A percentile compares a stretch with the other conserved stretches of the same genome.
These are phyloP conservation scores for Panaeolus papilionaceus DNA, from an alignment of 768 basidiomycete genomes.

Conservation along the genomic window DNA sequence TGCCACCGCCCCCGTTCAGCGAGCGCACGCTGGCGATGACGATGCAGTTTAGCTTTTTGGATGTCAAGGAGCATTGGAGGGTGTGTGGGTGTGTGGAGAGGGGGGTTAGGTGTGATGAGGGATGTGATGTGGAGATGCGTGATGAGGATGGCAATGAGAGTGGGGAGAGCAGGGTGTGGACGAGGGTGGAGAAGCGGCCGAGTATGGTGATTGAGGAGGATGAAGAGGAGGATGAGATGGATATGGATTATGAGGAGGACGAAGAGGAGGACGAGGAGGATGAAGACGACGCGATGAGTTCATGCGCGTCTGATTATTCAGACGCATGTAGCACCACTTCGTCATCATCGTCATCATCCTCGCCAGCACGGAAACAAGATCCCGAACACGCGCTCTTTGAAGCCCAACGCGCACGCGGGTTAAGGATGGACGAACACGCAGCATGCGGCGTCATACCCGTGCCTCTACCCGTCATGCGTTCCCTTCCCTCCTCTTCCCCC, in stretches of 20 bases:
- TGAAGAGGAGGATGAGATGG: not conserved
- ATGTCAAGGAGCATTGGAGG: constrained; percentile 18
- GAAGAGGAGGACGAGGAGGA: constrained; percentile 19
- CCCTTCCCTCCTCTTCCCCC: not conserved
- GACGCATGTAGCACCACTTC: constrained; percentile 27
- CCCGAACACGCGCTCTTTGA: not conserved
- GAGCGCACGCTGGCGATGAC: constrained; percentile 10
- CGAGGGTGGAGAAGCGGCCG: not conserved
- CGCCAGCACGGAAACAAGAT: not conserved
- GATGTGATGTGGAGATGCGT: constrained; percentile 1
- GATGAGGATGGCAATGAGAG: not conserved
- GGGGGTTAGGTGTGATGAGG: not conserved
- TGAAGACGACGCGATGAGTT: constrained; percentile 20
- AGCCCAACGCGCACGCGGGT: not conserved
- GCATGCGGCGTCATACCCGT: constrained; percentile 24
- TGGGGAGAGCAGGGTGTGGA: not conserved
- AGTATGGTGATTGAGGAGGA: not conserved
- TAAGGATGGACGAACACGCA: constrained; percentile 9
- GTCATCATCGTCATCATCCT: not conserved
- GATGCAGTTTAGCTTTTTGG: constrained; percentile 15
- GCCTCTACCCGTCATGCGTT: constrained; percentile 16
- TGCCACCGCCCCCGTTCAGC: not conserved
- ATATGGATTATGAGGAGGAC: not conserved
- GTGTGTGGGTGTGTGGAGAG: constrained; percentile 13
- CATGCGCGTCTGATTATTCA: constrained; percentile 16